phyloP scores from a whole-genome alignment of 495 filamentous ascomycete species.

The Patellaria atrata region DNA sequence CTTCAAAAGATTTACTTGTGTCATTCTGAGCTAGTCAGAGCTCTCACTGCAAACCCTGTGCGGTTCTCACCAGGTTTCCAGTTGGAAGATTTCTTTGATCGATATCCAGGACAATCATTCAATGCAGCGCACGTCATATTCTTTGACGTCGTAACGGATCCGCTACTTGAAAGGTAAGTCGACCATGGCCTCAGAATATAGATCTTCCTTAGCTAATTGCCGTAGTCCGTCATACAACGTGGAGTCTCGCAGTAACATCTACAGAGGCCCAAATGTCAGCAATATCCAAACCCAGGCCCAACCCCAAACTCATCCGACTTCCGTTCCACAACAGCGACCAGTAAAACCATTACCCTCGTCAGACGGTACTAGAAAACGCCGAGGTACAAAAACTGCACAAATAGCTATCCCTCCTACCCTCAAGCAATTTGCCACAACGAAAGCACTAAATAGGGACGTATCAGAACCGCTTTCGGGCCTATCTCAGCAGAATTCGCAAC shows the following conservation, averaged over 20 bases:
- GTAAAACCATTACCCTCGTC: too few species aligned
- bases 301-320: background rate
- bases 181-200: background rate
- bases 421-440: too few species aligned
- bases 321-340: background rate
- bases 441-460: too few species aligned
- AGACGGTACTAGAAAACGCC: too few species aligned
- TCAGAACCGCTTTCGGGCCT: too few species aligned
- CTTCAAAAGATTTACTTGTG: conserved; percentile 57
- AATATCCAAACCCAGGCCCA: conserved; percentile 3
- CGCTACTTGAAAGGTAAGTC: conserved; percentile 20
- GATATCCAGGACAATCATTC: conserved; percentile 44
- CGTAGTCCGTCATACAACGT: conserved; percentile 13
- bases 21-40: conserved; percentile 60
- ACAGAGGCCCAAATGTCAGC: conserved; percentile 8
- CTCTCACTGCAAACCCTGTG: conserved; percentile 46
- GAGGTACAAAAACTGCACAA: too few species aligned
- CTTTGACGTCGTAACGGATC: conserved; percentile 22
- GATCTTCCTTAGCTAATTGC: background rate
- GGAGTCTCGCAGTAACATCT: conserved; percentile 18
- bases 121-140: conserved; percentile 41
- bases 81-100: conserved; percentile 74
- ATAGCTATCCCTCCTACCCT: too few species aligned
- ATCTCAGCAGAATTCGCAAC: too few species aligned
- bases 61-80: conserved; percentile 68